Evolutionary conservation across 257 asterid genomes (phyloP).

Genomic region (Verbena officinalis): DNA sequence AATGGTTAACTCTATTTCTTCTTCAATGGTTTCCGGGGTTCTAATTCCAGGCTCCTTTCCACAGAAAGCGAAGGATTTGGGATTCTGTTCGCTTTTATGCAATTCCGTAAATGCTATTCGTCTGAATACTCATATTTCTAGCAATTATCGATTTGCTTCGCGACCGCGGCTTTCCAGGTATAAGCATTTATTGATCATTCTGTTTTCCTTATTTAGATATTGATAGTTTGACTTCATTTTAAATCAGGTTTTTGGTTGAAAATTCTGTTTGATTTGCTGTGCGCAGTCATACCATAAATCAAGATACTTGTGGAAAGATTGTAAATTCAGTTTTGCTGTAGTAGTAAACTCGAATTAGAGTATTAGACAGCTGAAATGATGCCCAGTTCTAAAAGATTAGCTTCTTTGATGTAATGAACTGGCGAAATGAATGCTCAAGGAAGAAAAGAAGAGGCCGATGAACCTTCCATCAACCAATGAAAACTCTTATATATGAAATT

Average conservation of each 20-base stretch:
- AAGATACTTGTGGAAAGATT: neutral
- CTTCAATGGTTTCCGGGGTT: conserved; percentile 42
- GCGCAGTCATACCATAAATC: conserved; percentile 5
- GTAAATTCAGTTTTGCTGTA: neutral
- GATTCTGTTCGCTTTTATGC: conserved; percentile 38
- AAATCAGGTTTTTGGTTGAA: neutral
- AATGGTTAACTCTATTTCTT: conserved; percentile 57
- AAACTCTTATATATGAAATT: neutral
- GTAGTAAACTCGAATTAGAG: neutral
- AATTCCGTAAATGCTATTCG: conserved; percentile 34
- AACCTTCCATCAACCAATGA: conserved; percentile 10
- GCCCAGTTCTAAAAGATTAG: neutral
- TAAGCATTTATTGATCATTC: neutral
- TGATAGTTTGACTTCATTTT: conserved; percentile 6
- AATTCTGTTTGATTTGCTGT: conserved; percentile 3
- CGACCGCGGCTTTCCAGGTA: conserved; percentile 53
- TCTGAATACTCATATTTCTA: conserved; percentile 22
- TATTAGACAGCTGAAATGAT: neutral
- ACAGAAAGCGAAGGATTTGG: conserved; percentile 33
- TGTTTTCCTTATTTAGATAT: neutral
- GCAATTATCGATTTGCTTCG: conserved; percentile 28
- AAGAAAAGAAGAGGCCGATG: too few species aligned
- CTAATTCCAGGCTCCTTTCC: conserved; percentile 35
- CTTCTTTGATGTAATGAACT: conserved; percentile 16
- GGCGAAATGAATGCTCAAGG: conserved; percentile 18